Evolutionary conservation across 495 filamentous ascomycete genomes (phyloP).

Genomic region (Gamarada debralockiae): DNA sequence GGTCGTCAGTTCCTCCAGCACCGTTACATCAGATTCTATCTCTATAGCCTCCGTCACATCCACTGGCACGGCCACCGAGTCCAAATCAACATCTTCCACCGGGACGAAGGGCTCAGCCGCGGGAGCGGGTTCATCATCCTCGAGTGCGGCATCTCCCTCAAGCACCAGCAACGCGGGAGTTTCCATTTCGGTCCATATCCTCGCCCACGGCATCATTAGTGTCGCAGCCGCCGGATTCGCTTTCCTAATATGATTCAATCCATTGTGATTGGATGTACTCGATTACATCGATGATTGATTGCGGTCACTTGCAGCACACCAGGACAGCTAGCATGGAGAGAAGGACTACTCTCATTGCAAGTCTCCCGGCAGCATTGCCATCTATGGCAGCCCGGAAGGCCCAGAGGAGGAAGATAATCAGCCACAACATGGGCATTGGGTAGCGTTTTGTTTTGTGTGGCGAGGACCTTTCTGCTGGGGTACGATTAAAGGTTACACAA

Average conservation of each 20-base stretch:
- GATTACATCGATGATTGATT: background rate
- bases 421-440: background rate
- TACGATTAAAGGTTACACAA: no score
- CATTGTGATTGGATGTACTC: background rate
- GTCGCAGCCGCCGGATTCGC: background rate
- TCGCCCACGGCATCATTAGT: background rate
- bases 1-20: background rate
- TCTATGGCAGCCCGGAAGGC: background rate
- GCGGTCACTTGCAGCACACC: background rate
- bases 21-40: background rate
- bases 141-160: no score
- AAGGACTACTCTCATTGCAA: background rate
- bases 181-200: no score
- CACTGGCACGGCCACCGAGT: no score
- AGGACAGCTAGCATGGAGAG: background rate
- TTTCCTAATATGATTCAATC: background rate
- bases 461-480: no score
- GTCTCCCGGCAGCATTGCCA: background rate
- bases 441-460: background rate
- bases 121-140: no score
- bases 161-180: no score
- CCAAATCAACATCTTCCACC: no score
- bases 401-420: conserved; percentile 2
- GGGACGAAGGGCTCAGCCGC: no score
- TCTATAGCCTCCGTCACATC: background rate